Percentiles rank a stretch among this genome's conserved stretches.
phyloP scores from a whole-genome alignment of 75 land plant genomes.

The Larix kaempferi region DNA sequence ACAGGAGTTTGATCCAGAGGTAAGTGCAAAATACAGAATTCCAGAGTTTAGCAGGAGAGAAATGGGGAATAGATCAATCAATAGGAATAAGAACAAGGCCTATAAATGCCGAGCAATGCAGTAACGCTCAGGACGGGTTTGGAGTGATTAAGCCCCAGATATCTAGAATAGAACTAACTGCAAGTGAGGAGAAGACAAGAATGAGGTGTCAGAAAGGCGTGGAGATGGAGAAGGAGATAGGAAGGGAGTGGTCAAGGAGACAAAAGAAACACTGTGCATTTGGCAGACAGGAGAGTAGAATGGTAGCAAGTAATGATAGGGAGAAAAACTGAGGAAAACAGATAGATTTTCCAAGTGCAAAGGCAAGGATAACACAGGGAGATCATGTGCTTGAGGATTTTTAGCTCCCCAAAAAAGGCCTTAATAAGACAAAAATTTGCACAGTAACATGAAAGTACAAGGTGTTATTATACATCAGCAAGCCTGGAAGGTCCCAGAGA shows the following conservation, averaged over 20 bases:
- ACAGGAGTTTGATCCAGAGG: constrained; percentile 1
- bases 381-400: constrained; percentile 10
- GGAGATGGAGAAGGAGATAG: background rate
- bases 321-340: constrained; percentile 1
- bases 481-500: constrained; percentile 10
- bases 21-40: background rate
- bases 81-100: constrained; percentile 7
- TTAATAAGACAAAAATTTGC: constrained; percentile 6
- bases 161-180: constrained; percentile 1
- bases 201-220: constrained; percentile 7
- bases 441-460: constrained; percentile 7
- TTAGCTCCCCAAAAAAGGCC: constrained; percentile 7
- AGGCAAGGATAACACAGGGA: constrained; percentile 8
- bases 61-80: constrained; percentile 9
- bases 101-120: constrained; percentile 2
- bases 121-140: background rate
- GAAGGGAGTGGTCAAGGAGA: constrained; percentile 7
- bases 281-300: constrained; percentile 8
- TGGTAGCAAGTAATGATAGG: constrained; percentile 6
- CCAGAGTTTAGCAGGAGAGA: background rate
- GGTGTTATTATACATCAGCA: background rate
- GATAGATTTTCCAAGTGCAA: constrained; percentile 7
- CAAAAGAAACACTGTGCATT: constrained; percentile 11
- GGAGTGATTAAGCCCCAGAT: constrained; percentile 7
- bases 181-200: constrained; percentile 10